Conservation (phyloP, 768 basidiomycete species). For the Mycena chlorophos region DNA sequence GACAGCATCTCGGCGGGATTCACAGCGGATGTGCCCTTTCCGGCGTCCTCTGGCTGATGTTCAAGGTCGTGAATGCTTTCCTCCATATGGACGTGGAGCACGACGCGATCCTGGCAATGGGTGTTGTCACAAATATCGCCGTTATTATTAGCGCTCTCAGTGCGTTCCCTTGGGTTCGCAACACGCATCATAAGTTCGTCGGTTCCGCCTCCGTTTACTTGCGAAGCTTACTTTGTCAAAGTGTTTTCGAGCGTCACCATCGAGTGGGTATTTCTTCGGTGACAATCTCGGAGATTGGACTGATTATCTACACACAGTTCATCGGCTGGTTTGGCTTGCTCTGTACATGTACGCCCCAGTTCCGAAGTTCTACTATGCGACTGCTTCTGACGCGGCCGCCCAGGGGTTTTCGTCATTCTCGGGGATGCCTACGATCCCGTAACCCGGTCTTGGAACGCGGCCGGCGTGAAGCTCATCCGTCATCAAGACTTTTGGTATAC, state of each 20-base stretch:
- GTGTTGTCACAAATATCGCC: constrained; percentile 56
- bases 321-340: constrained; percentile 69
- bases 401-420: constrained; percentile 68
- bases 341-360: constrained; percentile 45
- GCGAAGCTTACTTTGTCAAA: constrained; percentile 27
- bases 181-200: constrained; percentile 76
- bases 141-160: constrained; percentile 61
- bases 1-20: constrained; percentile 75
- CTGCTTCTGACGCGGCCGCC: constrained; percentile 3
- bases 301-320: constrained; percentile 35
- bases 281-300: not conserved
- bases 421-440: constrained; percentile 60
- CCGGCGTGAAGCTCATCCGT: constrained; percentile 52
- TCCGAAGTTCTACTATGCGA: no score
- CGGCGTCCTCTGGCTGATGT: constrained; percentile 68
- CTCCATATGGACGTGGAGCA: constrained; percentile 48
- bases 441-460: constrained; percentile 58
- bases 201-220: not conserved
- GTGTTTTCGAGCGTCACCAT: constrained; percentile 79
- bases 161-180: constrained; percentile 79
- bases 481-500: constrained; percentile 82
- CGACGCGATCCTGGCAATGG: constrained; percentile 59
- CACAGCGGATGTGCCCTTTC: constrained; percentile 76
- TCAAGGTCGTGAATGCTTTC: constrained; percentile 61
- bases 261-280: constrained; percentile 31